Base-by-base conservation (phyloP, 2,329 filamentous ascomycete genomes). In the Pseudogymnoascus sp. region DNA sequence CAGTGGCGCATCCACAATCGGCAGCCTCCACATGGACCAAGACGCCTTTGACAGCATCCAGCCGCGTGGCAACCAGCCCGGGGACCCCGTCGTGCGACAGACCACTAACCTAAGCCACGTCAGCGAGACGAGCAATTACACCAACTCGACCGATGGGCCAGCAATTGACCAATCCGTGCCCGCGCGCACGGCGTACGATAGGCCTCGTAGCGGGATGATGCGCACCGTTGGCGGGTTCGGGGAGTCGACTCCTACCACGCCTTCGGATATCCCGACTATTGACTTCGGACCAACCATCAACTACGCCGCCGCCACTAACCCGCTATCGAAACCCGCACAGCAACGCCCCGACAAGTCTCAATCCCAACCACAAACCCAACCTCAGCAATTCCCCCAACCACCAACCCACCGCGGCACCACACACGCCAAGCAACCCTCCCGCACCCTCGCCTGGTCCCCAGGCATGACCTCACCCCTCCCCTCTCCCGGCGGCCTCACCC, bases 231-330 rank as follows among this genome's bases (percentile, higher is more conserved):
- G 37, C 31, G 53, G 50, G 4, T 35, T 29, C 21, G 24, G 38
- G 4, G 37, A 61, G 8, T 38, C 31, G 14, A 37, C 53, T 1
- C 62, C 62, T n/a, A 50, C 19, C 14, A 14, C 16, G 7, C 21
- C 42, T 2, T 37, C 24, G 13, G 40, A 44, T 35, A 62, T 96
- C 65, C 90, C 91, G 0, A 77, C 82, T 4, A 84, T 96, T 66
- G 87, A 97, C 73, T 97, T 97, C 75, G 93, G 93, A 0, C 91
- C 88, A 5, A 96, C 93, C 0, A 77, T 90, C 69, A 87, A 89
- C 65, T 88, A 91, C 64, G 76, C 33, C 26, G 29, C 33, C 26
- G 13, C 29, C 6, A 72, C 7, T 3, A 59, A 37, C n/a, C 26
- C 26, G 1, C 26, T 59, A 0, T 3, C 53, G 13, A 59, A 31